Conservation (phyloP, 139 green algal species). For the Chlorella sp. region DNA sequence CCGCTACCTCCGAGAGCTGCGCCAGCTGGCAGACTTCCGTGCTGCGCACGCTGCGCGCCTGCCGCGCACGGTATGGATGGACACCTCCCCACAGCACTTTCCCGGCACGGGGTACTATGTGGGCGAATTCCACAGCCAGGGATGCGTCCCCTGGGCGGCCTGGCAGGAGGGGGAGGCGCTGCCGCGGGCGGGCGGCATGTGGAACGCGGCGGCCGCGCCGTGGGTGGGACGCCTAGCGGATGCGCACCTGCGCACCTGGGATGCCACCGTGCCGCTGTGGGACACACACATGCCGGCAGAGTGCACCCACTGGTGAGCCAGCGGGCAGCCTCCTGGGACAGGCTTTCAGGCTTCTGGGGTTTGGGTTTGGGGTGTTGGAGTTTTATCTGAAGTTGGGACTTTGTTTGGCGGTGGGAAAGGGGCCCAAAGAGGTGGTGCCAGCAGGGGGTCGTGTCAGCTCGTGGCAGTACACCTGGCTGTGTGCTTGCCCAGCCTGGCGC, state of each 20-base stretch:
- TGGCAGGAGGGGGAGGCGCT: neutral
- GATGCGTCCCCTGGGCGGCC: neutral
- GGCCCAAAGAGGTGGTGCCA: no score
- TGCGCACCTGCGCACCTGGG: slow-evolving; percentile 40
- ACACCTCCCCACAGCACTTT: slow-evolving; percentile 29
- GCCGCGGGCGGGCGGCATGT: slow-evolving; percentile 16
- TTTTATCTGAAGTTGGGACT: neutral
- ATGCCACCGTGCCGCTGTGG: slow-evolving; percentile 33
- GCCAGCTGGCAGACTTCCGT: neutral
- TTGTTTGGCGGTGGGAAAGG: neutral
- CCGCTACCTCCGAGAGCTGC: neutral
- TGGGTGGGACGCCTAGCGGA: slow-evolving; percentile 25
- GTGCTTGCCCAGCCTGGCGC: neutral
- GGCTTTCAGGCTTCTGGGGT: no score
- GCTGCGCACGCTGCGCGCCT: neutral
- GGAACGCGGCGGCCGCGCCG: slow-evolving; percentile 29
- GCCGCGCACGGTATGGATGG: slow-evolving; percentile 29
- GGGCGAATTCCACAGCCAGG: neutral
- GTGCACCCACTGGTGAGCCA: slow-evolving; percentile 43
- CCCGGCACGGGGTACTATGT: slow-evolving; percentile 2
- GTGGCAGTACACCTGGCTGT: neutral
- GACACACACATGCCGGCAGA: slow-evolving; percentile 30
- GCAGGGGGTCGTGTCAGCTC: no score
- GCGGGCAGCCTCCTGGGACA: no score
- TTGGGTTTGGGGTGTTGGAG: no score